Conservation (phyloP, 31 red algal species). For the Porphyra umbilicalis region DNA sequence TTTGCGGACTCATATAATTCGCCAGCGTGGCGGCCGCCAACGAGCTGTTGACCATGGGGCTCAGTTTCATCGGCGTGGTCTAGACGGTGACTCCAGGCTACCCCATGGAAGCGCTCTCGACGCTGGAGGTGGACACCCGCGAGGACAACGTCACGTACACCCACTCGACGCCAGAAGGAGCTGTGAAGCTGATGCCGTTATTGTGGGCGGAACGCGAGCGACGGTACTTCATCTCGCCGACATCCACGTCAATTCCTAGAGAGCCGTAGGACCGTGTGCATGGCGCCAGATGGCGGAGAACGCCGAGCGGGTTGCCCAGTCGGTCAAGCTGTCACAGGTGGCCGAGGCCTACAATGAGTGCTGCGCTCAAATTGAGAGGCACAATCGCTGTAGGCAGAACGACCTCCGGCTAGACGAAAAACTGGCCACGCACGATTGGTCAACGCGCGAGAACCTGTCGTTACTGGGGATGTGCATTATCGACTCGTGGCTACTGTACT, state of each 20-base stretch:
- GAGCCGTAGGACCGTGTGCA: too few species aligned
- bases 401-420: constrained; percentile 20
- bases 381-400: constrained; percentile 28
- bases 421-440: background rate
- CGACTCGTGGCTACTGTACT: constrained; percentile 12
- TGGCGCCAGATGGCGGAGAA: too few species aligned
- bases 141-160: too few species aligned
- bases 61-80: constrained; percentile 9
- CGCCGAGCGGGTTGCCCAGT: too few species aligned
- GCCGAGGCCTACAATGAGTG: constrained; percentile 4
- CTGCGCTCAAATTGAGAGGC: constrained; percentile 14
- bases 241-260: too few species aligned
- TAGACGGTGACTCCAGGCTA: constrained; percentile 6
- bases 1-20: background rate
- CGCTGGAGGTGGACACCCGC: too few species aligned
- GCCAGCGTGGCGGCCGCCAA: constrained; percentile 1
- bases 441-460: background rate
- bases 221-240: too few species aligned
- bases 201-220: too few species aligned
- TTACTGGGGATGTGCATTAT: constrained; percentile 10
- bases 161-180: too few species aligned
- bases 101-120: background rate
- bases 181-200: too few species aligned
- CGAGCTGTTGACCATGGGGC: background rate
- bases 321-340: background rate